Percentiles rank a stretch among this genome's conserved stretches.
These are phyloP conservation scores for Fusarium fujikuroi DNA, from an alignment of 2,329 filamentous ascomycete species.

Conservation along the genomic window DNA sequence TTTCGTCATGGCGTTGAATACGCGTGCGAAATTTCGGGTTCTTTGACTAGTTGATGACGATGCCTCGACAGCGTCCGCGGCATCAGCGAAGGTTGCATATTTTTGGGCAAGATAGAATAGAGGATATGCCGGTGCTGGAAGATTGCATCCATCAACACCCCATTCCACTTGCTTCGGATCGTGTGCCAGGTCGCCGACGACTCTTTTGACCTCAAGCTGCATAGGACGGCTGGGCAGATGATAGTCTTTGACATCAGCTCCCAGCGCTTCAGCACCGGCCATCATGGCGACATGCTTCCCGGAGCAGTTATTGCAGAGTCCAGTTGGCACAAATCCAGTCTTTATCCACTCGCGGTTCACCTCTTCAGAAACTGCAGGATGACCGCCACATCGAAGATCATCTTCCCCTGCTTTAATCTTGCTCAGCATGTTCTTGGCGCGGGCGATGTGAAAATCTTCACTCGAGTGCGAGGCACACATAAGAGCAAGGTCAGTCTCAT, in stretches of 20 bases:
- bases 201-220: constrained; percentile 51
- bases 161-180: constrained; percentile 48
- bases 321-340: constrained; percentile 50
- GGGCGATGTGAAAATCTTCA: constrained; percentile 54
- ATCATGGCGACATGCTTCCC: constrained; percentile 62
- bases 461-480: constrained; percentile 60
- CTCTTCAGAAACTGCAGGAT: constrained; percentile 49
- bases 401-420: constrained; percentile 49
- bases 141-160: constrained; percentile 60
- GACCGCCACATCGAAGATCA: constrained; percentile 56
- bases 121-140: constrained; percentile 57
- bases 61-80: constrained; percentile 36
- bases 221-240: constrained; percentile 52
- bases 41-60: background rate
- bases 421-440: constrained; percentile 52
- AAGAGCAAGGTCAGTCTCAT: constrained; percentile 56
- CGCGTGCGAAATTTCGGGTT: constrained; percentile 44
- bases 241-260: constrained; percentile 47
- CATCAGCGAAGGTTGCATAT: constrained; percentile 52
- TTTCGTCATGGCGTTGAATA: constrained; percentile 56
- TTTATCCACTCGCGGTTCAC: constrained; percentile 55
- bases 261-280: constrained; percentile 53
- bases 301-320: constrained; percentile 58
- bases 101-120: constrained; percentile 50
- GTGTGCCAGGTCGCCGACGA: constrained; percentile 51